These are phyloP conservation scores for Chromosphaera perkinsii DNA, from an alignment of 208 protist genomes.

Conservation along the genomic window DNA sequence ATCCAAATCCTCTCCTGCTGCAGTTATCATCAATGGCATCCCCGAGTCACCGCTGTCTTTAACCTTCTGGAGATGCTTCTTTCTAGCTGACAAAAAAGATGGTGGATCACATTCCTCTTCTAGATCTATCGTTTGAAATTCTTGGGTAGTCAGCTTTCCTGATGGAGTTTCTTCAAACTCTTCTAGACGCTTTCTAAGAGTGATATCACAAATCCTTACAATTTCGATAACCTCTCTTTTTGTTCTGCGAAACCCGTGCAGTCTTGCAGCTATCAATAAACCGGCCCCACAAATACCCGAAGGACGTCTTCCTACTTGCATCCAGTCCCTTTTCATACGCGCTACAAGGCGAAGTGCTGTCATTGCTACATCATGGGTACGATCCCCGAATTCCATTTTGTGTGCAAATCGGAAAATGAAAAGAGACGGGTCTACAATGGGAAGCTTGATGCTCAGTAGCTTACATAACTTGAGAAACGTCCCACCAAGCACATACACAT, in stretches of 20 bases:
- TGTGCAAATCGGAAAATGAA: slow-evolving; percentile 69
- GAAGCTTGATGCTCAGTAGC: slow-evolving; percentile 49
- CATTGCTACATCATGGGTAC: slow-evolving; percentile 46
- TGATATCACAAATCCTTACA: slow-evolving; percentile 62
- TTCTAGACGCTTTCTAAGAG: slow-evolving; percentile 47
- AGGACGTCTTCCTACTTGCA: slow-evolving; percentile 61
- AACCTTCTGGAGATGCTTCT: background rate
- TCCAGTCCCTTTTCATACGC: slow-evolving; percentile 74
- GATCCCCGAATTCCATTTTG: slow-evolving; percentile 67
- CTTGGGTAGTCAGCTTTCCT: slow-evolving; percentile 38
- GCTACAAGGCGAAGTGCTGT: slow-evolving; percentile 62
- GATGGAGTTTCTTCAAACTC: slow-evolving; percentile 60
- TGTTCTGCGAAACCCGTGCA: slow-evolving; percentile 45
- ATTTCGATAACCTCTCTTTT: slow-evolving; percentile 55
- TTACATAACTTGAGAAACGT: slow-evolving; percentile 59
- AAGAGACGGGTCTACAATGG: slow-evolving; percentile 54
- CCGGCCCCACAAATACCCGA: slow-evolving; percentile 68
- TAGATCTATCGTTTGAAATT: slow-evolving; percentile 59
- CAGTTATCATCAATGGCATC: background rate
- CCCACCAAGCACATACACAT: slow-evolving; percentile 59
- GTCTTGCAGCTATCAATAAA: slow-evolving; percentile 21
- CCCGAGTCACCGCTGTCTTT: background rate
- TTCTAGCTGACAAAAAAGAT: slow-evolving; percentile 26
- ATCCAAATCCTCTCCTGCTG: background rate
- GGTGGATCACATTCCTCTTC: slow-evolving; percentile 60